Base-by-base conservation (phyloP, 2,329 filamentous ascomycete species). In the Metarhizium album region DNA sequence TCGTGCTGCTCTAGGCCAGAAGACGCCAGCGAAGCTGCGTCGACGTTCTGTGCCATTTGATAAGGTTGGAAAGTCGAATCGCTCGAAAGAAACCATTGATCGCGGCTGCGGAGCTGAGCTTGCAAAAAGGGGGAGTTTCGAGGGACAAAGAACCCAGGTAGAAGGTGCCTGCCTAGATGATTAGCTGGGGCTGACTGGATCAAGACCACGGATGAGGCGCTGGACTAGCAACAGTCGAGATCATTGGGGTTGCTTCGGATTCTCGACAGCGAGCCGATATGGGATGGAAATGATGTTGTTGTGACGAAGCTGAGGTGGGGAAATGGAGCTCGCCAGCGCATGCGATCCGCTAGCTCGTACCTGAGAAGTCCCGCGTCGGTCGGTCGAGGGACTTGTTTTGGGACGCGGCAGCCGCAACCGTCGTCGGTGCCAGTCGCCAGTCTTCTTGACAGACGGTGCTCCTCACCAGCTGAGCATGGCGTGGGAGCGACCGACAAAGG, bases 21-120 rank as follows among this genome's bases (percentile, higher is more conserved):
- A 58, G 60, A 54, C 55, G 58, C 56, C 47, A 63, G 55, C 56
- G 63, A 58, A 57, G 65, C 63, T 52, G 66, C 66, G 18, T 7
- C 31, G 55, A 62, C 63, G 55, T 70, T 64, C 60, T 72, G 70
- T 64, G 72, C 64, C 75, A 78, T 78, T 42, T 45, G 51, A 22
- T 16, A 27, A 48, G 48, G 20, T 47, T 13, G 18, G 13, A 3
- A 9, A 31, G 13, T 68, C 57, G 57, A 33, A 33, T 27, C 24
- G 40, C 43, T 50, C 20, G 42, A 35, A 45, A 42, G 42, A 5
- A 38, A 22, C 24, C 50, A 51, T 53, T 27, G 48, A 51, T 52
- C 47, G 47, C 43, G 42, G 42, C 18, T n/a, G 18, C 9, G 13
- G 8, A 47, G 46, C 14, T 31, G 42, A 9, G 37, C 35, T n/a